phyloP scores from a whole-genome alignment of 768 basidiomycete species.

The Psilocybe sp. region DNA sequence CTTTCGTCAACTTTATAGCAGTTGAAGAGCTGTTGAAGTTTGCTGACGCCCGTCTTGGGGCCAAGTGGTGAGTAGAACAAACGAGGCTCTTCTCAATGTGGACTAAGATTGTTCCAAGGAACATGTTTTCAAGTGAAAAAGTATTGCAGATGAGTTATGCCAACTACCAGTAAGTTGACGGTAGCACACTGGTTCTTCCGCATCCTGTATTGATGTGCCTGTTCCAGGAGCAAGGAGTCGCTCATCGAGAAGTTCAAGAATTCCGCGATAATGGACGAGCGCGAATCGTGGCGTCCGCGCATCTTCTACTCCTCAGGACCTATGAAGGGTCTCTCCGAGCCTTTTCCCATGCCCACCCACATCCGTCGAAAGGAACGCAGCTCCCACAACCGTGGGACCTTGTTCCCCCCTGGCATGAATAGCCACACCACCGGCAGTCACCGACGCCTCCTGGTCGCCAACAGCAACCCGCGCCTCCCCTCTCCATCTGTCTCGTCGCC shows the following conservation, averaged over 20 bases:
- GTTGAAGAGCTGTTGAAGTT: slow-evolving; percentile 76
- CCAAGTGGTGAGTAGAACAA: slow-evolving; percentile 63
- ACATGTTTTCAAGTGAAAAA: slow-evolving; percentile 90
- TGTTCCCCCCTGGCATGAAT: slow-evolving; percentile 53
- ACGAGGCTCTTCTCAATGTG: background rate
- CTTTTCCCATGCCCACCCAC: slow-evolving; percentile 82
- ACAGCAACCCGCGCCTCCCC: slow-evolving; percentile 17
- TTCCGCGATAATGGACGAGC: slow-evolving; percentile 86
- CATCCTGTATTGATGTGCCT: background rate
- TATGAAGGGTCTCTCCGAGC: slow-evolving; percentile 71
- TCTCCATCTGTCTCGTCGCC: slow-evolving; percentile 8
- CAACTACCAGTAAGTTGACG: slow-evolving; percentile 76
- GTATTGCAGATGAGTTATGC: slow-evolving; percentile 90
- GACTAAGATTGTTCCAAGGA: slow-evolving; percentile 45
- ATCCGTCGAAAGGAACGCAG: slow-evolving; percentile 81
- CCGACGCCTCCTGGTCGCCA: slow-evolving; percentile 3
- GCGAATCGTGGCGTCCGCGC: slow-evolving; percentile 78
- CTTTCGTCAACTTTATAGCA: slow-evolving; percentile 87
- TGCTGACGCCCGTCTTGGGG: slow-evolving; percentile 69
- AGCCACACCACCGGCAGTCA: slow-evolving; percentile 5
- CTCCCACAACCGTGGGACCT: slow-evolving; percentile 69
- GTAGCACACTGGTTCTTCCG: slow-evolving; percentile 2
- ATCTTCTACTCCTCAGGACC: slow-evolving; percentile 80
- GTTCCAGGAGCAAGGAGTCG: slow-evolving; percentile 79
- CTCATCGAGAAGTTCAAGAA: slow-evolving; percentile 92